Conservation (phyloP, 441 rosid genomes). For the Cnidoscolus chayamansa region DNA sequence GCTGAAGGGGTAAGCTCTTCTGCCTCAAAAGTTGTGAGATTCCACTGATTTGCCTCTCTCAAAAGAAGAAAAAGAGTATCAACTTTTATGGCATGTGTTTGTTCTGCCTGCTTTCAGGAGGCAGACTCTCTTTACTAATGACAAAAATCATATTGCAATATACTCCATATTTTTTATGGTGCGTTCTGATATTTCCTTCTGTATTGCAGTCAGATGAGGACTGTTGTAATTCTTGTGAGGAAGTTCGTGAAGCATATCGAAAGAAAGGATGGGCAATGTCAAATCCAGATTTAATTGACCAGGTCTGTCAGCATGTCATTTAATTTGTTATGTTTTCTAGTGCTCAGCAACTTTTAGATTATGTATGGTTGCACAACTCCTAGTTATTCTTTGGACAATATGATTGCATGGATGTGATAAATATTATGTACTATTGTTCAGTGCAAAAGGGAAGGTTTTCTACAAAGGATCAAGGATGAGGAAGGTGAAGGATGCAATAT, state of each 20-base stretch:
- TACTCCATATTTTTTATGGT: neutral
- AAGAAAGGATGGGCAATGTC: constrained; percentile 95
- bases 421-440: constrained; percentile 20
- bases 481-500: constrained; percentile 97
- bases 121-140: too few species aligned
- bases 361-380: neutral
- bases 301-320: constrained; percentile 43
- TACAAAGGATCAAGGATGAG: constrained; percentile 85
- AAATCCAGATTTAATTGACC: constrained; percentile 78
- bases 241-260: constrained; percentile 93
- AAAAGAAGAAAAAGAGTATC: neutral
- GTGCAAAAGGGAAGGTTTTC: constrained; percentile 95
- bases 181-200: constrained; percentile 15
- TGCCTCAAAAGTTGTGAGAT: neutral
- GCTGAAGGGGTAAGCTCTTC: constrained; percentile 63
- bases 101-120: too few species aligned
- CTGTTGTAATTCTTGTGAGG: constrained; percentile 92
- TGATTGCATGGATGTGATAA: neutral
- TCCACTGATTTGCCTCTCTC: too few species aligned
- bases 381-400: neutral
- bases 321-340: neutral
- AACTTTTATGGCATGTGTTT: neutral
- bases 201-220: constrained; percentile 65
- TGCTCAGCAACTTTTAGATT: neutral
- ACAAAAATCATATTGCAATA: neutral